These are phyloP conservation scores for Ceraceosorus bombacis DNA, from an alignment of 1,284 basidiomycete species.

Conservation along the genomic window DNA sequence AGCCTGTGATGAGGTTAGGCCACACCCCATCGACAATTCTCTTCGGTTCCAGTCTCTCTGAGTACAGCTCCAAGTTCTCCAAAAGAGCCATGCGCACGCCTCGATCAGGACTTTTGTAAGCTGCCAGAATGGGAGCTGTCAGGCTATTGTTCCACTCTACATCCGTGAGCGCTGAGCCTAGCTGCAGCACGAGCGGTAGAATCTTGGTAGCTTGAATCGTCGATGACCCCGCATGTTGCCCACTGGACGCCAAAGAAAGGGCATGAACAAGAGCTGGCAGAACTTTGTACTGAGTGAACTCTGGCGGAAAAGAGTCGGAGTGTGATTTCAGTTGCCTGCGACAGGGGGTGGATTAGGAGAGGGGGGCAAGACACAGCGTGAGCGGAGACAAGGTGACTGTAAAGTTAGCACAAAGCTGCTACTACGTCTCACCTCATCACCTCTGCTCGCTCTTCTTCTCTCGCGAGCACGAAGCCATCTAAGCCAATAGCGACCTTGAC, in stretches of 20 bases:
- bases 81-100: slow-evolving; percentile 88
- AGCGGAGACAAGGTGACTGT: neutral
- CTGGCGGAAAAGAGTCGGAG: slow-evolving; percentile 59
- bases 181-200: slow-evolving; percentile 37
- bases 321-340: slow-evolving; percentile 21
- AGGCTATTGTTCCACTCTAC: slow-evolving; percentile 30
- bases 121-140: slow-evolving; percentile 31
- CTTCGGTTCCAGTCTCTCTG: slow-evolving; percentile 76
- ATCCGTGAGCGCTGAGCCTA: slow-evolving; percentile 28
- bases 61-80: slow-evolving; percentile 74
- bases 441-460: slow-evolving; percentile 70
- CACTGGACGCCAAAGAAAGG: slow-evolving; percentile 49
- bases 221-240: slow-evolving; percentile 10
- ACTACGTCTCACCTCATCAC: slow-evolving; percentile 51
- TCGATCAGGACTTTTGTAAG: slow-evolving; percentile 57
- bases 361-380: neutral
- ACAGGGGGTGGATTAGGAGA: slow-evolving; percentile 1
- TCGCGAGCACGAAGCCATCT: slow-evolving; percentile 76
- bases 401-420: neutral
- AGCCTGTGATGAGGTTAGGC: slow-evolving; percentile 90
- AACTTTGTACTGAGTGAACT: slow-evolving; percentile 77
- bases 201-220: slow-evolving; percentile 11
- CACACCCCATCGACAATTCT: slow-evolving; percentile 80
- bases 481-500: slow-evolving; percentile 77
- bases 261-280: slow-evolving; percentile 79